Evolutionary conservation across 257 asterid species (phyloP).

Genomic region (Solanum chmielewskii): DNA sequence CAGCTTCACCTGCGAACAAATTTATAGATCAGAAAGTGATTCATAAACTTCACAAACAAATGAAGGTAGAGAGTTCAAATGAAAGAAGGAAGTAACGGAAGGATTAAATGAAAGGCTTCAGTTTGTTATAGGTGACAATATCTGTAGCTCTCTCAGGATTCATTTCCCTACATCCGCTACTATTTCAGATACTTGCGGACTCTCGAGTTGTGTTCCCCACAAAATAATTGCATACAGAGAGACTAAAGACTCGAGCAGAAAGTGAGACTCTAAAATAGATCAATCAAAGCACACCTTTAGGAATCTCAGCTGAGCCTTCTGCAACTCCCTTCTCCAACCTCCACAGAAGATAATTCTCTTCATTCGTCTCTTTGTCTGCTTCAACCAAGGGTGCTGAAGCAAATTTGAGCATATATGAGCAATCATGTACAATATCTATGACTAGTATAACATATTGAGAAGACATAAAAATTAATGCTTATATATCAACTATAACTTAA

Average conservation of each 20-base stretch:
- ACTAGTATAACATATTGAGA: not conserved
- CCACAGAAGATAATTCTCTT: conserved; percentile 69
- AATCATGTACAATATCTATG: not conserved
- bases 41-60: not conserved
- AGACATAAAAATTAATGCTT: not conserved
- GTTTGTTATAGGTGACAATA: not conserved
- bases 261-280: not conserved
- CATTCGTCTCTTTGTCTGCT: conserved; percentile 64
- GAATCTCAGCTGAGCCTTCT: conserved; percentile 83
- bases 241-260: not conserved
- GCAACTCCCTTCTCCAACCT: conserved; percentile 92
- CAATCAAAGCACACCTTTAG: conserved; percentile 41
- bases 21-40: not conserved
- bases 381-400: conserved; percentile 85
- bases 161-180: not conserved
- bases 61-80: not conserved
- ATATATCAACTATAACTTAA: not conserved
- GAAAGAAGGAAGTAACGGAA: not conserved
- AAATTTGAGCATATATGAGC: not conserved
- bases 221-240: not conserved
- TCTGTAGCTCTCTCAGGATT: not conserved
- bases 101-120: not conserved
- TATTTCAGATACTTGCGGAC: not conserved
- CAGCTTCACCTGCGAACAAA: conserved; percentile 54
- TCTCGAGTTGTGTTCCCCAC: not conserved